Evolutionary conservation across 2,329 filamentous ascomycete species (phyloP).

Genomic region (Neoarthrinium moseri): DNA sequence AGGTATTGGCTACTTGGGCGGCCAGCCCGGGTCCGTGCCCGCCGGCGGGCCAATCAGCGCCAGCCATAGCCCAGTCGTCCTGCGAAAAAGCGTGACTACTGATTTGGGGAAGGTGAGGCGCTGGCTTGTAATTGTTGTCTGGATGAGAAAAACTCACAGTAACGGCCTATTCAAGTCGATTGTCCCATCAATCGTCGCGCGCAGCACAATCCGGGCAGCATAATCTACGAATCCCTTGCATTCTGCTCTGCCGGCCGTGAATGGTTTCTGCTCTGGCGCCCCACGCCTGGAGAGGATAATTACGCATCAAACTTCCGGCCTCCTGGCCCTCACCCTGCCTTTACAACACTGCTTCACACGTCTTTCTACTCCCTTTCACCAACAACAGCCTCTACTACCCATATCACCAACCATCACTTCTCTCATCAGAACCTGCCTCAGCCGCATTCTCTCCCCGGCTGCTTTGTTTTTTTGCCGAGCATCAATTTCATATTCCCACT

Average conservation of each 20-base stretch:
- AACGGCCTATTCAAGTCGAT: constrained; percentile 20
- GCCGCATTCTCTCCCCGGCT: not conserved
- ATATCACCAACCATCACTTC: not conserved
- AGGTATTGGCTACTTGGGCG: constrained; percentile 5
- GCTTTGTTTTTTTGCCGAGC: constrained; percentile 2
- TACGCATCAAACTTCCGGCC: constrained; percentile 5
- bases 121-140: constrained; percentile 22
- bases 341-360: constrained; percentile 10
- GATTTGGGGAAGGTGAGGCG: constrained; percentile 12
- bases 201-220: constrained; percentile 3
- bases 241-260: constrained; percentile 8
- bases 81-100: constrained; percentile 11
- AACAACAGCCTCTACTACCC: not conserved
- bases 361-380: not conserved
- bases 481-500: constrained; percentile 8
- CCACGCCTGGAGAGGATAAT: not conserved
- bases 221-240: constrained; percentile 11
- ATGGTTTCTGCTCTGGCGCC: not conserved
- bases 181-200: constrained; percentile 15
- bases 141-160: constrained; percentile 29
- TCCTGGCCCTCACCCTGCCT: constrained; percentile 9
- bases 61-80: not conserved
- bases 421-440: not conserved
- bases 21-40: not conserved
- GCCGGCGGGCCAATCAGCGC: constrained; percentile 1